A percentile compares a stretch with the other conserved stretches of the same genome.
These are phyloP conservation scores for Telfairia occidentalis DNA, from an alignment of 331 rosid genomes.

Conservation along the genomic window DNA sequence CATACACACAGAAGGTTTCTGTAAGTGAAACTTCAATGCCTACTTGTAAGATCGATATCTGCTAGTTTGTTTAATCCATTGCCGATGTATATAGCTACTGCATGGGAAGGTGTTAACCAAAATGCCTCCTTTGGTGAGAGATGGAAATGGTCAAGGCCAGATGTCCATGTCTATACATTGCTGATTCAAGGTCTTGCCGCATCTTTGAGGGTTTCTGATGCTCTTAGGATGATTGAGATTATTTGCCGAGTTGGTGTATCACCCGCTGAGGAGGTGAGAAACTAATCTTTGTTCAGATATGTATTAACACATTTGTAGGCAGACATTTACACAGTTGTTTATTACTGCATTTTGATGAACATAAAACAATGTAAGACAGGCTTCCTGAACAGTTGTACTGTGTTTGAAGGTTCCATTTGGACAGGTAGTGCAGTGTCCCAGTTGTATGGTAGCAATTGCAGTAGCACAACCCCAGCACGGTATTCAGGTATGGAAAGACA, in stretches of 20 bases:
- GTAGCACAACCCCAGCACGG: slow-evolving; percentile 95
- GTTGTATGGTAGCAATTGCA: slow-evolving; percentile 60
- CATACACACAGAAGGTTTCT: background rate
- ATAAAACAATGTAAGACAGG: background rate
- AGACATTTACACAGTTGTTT: background rate
- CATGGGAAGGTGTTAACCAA: slow-evolving; percentile 16
- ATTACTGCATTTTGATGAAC: background rate
- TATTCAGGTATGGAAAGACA: slow-evolving; percentile 44
- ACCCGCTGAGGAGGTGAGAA: slow-evolving; percentile 70
- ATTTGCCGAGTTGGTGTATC: slow-evolving; percentile 80
- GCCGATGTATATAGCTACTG: slow-evolving; percentile 11
- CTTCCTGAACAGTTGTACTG: background rate
- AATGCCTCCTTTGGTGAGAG: slow-evolving; percentile 36
- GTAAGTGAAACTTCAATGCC: background rate
- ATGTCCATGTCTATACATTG: slow-evolving; percentile 39
- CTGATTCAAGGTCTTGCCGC: slow-evolving; percentile 75
- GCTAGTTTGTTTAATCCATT: background rate
- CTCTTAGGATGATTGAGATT: slow-evolving; percentile 46
- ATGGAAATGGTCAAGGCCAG: slow-evolving; percentile 75
- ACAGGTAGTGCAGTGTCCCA: slow-evolving; percentile 75
- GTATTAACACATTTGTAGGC: no score
- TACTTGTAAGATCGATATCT: background rate
- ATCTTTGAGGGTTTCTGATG: slow-evolving; percentile 63
- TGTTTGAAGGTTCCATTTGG: slow-evolving; percentile 66
- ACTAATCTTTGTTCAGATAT: background rate